Evolutionary conservation across 164 flowering plant species (phyloP), one percentile per base, ranked within the genome.

Genomic region (Hamamelis virginiana): DNA sequence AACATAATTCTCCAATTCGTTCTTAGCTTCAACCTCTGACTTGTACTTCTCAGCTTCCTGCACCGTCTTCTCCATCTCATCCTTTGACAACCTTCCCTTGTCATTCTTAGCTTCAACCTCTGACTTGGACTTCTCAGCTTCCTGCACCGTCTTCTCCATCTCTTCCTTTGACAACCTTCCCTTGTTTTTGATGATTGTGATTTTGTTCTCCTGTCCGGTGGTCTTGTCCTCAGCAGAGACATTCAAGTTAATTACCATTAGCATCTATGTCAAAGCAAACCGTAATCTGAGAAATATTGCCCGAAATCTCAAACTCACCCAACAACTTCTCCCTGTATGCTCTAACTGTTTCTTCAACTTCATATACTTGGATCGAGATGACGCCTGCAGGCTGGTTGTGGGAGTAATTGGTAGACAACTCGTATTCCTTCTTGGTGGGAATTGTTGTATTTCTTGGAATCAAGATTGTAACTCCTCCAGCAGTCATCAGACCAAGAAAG

Each of bases 31-130:
- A 28, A 75, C 74, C 56, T 70, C 76, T 67, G 59, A 69, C 82
- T 73, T 73, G 65, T 68, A 70, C 56, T 69, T 44, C 67, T 75
- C 79, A 3, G 77, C 79, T 3, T 72, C 77, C 43, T 56, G 53
- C 69, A 69, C 78, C 80, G 74, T 70, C 60, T 64, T 70, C 33
- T 80, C 77, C 3, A 74, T 74, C 66, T 78, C 81, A 0, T 75
- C 76, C 58, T 75, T 72, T 44, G 64, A 66, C 64, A 78, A 51
- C 64, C 82, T 64, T 10, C 77, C 79, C 62, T 75, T 73, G 10
- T 73, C n/a, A n/a, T n/a, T n/a, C n/a, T n/a, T n/a, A n/a, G n/a
- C 72, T 56, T 75, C 79, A 45, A 69, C 77, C 66, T 79, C 77
- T 0, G 72, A 56, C 41, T 67, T 73, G 67, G 72, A 69, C 67